These are phyloP conservation scores for Penicillium sp. DNA, from an alignment of 2,329 filamentous ascomycete species.

Conservation along the genomic window DNA sequence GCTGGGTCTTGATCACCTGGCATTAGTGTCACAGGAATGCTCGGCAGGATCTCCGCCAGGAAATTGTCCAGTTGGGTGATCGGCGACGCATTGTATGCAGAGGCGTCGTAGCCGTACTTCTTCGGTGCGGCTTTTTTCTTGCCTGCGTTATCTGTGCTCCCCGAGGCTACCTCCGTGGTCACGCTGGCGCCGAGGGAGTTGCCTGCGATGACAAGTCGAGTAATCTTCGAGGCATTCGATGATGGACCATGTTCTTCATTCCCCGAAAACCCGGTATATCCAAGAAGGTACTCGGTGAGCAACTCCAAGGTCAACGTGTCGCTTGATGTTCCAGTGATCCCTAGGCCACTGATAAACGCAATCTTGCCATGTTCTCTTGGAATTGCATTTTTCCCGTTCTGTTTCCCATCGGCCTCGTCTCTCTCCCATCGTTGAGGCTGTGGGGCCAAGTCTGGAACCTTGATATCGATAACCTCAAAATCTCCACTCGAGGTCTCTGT, in stretches of 20 bases:
- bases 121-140: conserved; percentile 57
- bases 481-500: conserved; percentile 90
- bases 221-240: conserved; percentile 56
- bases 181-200: conserved; percentile 66
- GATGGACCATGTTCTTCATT: conserved; percentile 51
- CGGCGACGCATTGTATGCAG: conserved; percentile 80
- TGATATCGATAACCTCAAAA: conserved; percentile 86
- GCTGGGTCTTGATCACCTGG: conserved; percentile 83
- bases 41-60: conserved; percentile 74
- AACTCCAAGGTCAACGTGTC: conserved; percentile 74
- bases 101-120: conserved; percentile 93
- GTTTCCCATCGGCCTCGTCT: conserved; percentile 39
- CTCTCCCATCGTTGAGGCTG: conserved; percentile 79
- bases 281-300: conserved; percentile 81
- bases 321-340: conserved; percentile 72
- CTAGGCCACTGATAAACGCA: conserved; percentile 83
- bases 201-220: conserved; percentile 83
- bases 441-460: conserved; percentile 78
- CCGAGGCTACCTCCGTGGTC: conserved; percentile 33
- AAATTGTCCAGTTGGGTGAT: conserved; percentile 81
- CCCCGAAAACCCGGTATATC: conserved; percentile 62
- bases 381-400: conserved; percentile 42
- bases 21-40: conserved; percentile 82
- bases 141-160: conserved; percentile 34
- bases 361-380: conserved; percentile 60